Conservation (phyloP, 495 filamentous ascomycete species). For the Aspergillus mulundensis region DNA sequence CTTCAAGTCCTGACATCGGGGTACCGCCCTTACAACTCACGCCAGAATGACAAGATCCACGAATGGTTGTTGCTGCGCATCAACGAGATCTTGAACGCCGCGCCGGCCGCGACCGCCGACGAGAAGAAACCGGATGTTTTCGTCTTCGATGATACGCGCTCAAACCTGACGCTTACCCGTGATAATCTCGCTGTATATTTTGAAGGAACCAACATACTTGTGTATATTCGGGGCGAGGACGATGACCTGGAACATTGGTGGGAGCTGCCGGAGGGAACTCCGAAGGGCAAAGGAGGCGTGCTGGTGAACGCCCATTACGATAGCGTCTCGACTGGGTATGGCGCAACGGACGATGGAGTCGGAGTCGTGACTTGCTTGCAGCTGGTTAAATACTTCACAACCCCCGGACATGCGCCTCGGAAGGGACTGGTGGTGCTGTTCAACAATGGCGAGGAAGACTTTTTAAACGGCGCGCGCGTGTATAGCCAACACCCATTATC, state of each 20-base stretch:
- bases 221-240: conserved; percentile 80
- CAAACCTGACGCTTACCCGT: conserved; percentile 66
- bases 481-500: conserved; percentile 78
- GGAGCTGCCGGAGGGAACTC: conserved; percentile 41
- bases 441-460: conserved; percentile 97
- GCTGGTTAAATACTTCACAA: conserved; percentile 83
- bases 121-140: conserved; percentile 45
- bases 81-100: conserved; percentile 58
- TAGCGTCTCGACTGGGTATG: conserved; percentile 84
- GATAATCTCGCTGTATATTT: conserved; percentile 59
- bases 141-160: conserved; percentile 71
- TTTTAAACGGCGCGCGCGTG: conserved; percentile 82
- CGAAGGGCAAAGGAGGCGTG: conserved; percentile 64
- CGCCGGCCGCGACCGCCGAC: conserved; percentile 29
- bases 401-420: conserved; percentile 67
- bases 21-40: conserved; percentile 87
- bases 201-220: conserved; percentile 87
- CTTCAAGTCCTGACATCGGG: conserved; percentile 66
- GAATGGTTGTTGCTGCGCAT: conserved; percentile 72
- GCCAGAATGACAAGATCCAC: conserved; percentile 73
- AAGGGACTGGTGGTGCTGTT: conserved; percentile 79
- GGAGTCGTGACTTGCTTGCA: conserved; percentile 84
- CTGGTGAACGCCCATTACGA: conserved; percentile 96
- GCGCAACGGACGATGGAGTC: conserved; percentile 91
- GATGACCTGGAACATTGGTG: conserved; percentile 67